Evolutionary conservation across 1,284 basidiomycete genomes (phyloP), one percentile per base, ranked within the genome.

Genomic region (Trametes versicolor): DNA sequence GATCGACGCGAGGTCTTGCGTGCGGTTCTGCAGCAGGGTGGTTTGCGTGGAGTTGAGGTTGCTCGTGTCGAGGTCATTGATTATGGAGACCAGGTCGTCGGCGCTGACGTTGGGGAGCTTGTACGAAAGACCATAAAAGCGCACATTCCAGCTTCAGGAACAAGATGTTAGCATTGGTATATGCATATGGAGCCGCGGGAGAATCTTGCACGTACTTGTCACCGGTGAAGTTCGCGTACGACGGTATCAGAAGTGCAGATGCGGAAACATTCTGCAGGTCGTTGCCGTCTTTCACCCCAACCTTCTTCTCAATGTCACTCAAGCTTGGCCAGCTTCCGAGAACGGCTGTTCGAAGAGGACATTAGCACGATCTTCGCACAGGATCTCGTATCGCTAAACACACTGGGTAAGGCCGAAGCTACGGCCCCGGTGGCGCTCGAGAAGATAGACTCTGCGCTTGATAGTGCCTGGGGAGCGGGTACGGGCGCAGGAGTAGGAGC

Each of bases 121-220:
- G 63, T 73, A 73, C 10, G 70, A 69, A 0, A 74, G 66, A 13
- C 73, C 73, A 50, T 74, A 74, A 65, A 73, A 74, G 21, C 73
- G 73, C 13, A 74, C 58, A 41, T 73, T 74, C 73, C 73, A 74
- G 29, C 72, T 73, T 25, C 4, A 36, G 12, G 32, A 21, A 21
- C 10, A 8, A 6, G 23, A 10, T 1, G 17, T 55, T 0, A 41
- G n/a, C 13, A 4, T n/a, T 4, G 2, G 29, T 6, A 8, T 23
- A 5, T n/a, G 29, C 29, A 3, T 8, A 8, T 3, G 29, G 4
- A 19, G 15, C n/a, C 23, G 1, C 21, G 27, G 3, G 19, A 13
- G 25, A 34, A 43, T 9, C 15, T n/a, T 29, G 17, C 2, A 64
- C 69, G 32, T 19, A 73, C 73, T 62, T 66, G 37, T 65, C 57